Conservation (phyloP, 495 filamentous ascomycete species). For the Ascodesmis nigricans region DNA sequence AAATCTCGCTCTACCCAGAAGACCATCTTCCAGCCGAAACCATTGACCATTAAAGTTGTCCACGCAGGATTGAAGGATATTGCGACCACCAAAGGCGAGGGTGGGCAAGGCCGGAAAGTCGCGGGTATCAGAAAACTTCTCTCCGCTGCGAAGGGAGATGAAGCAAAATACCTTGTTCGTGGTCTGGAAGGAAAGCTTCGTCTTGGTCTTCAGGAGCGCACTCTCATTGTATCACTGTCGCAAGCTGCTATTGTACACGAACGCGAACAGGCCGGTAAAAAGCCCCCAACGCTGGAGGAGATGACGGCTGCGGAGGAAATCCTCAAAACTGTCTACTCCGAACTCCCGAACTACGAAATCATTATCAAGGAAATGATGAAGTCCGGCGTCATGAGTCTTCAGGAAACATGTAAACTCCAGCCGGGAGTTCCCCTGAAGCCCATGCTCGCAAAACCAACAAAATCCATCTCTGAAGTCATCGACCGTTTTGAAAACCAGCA, state of each 20-base stretch:
- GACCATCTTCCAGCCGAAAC: conserved; percentile 93
- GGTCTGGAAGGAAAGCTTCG: conserved; percentile 86
- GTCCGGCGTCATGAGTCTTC: conserved; percentile 60
- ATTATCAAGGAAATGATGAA: conserved; percentile 77
- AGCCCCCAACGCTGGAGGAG: conserved; percentile 43
- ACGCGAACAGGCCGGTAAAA: conserved; percentile 38
- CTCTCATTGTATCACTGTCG: conserved; percentile 66
- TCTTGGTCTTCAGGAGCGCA: conserved; percentile 79
- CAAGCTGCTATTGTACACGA: conserved; percentile 77
- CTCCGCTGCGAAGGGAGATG: conserved; percentile 79
- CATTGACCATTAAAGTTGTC: conserved; percentile 66
- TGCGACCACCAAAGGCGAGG: conserved; percentile 66
- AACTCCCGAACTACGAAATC: conserved; percentile 85
- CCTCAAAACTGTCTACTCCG: conserved; percentile 80
- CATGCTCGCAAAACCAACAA: conserved; percentile 97
- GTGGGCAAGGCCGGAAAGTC: conserved; percentile 74
- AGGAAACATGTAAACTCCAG: conserved; percentile 72
- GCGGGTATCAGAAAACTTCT: conserved; percentile 86
- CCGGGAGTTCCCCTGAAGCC: conserved; percentile 91
- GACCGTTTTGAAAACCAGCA: conserved; percentile 89
- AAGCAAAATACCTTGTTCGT: conserved; percentile 80
- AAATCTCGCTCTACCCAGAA: conserved; percentile 84
- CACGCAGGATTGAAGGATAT: conserved; percentile 75
- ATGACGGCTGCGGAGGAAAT: conserved; percentile 62
- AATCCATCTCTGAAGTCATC: conserved; percentile 94